Evolutionary conservation across 371 early-diverging fungal genomes (phyloP).

Genomic region (Haplosporangium sp.): DNA sequence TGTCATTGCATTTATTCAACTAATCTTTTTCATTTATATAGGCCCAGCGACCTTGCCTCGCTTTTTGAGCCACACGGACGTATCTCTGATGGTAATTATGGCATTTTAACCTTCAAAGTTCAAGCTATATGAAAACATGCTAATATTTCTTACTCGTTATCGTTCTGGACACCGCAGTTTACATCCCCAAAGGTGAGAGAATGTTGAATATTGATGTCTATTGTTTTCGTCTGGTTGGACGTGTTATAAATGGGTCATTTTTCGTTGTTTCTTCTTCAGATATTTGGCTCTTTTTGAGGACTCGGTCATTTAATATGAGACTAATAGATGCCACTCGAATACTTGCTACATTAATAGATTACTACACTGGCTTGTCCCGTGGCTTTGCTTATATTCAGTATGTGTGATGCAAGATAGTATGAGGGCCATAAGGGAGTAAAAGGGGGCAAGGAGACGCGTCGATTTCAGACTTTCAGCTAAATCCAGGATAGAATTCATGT

Average conservation of each 20-base stretch:
- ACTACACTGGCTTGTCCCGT: conserved; percentile 36
- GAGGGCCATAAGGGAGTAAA: background rate
- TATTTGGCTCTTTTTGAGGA: background rate
- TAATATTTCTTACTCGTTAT: background rate
- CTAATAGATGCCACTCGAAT: background rate
- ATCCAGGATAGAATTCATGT: background rate
- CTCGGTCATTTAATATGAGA: background rate
- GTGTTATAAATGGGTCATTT: background rate
- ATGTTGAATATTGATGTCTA: background rate
- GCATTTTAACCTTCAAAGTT: background rate
- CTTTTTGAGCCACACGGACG: conserved; percentile 46
- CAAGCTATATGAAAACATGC: background rate
- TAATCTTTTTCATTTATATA: background rate
- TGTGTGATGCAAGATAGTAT: conserved; percentile 2
- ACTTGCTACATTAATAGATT: conserved; percentile 18
- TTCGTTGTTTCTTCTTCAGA: background rate
- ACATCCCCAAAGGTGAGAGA: conserved; percentile 53
- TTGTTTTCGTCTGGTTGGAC: background rate
- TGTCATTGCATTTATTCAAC: too few relatives aligned
- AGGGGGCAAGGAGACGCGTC: background rate
- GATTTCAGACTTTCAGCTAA: background rate
- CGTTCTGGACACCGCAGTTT: conserved; percentile 14
- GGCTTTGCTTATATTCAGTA: conserved; percentile 53
- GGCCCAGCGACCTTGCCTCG: conserved; percentile 50
- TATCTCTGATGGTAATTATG: conserved; percentile 42